Evolutionary conservation across 768 basidiomycete genomes (phyloP), one percentile per base, ranked within the genome.

Genomic region (Russula compacta): DNA sequence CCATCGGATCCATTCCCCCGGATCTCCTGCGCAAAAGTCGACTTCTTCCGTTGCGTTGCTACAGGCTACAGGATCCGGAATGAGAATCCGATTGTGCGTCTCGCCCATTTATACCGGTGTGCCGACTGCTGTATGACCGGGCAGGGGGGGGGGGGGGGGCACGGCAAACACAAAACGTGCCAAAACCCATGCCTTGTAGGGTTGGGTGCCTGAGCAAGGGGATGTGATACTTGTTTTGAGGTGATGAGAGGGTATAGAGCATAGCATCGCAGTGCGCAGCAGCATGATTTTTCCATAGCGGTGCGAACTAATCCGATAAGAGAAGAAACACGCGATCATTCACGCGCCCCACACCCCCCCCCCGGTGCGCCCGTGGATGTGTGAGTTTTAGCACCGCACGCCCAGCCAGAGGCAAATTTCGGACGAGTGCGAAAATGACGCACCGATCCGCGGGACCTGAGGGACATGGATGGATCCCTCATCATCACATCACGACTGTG

Each of bases 381-480:
- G 43, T 21, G 43, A 10, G 15, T 42, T 12, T 4, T n/a, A n/a
- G 24, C 24, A 29, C 24, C 8, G 42, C 42, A 43, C 17, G 40
- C n/a, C 43, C 43, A 46, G 44, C 44, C 11, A 46, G 19, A 21
- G 19, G 44, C 44, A 19, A 46, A 21, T 12, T 11, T 46, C 47
- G 29, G 24, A 3, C 12, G 29, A 32, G 24, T 29, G 24, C 38
- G 29, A 60, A 39, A 38, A 7, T 12, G 19, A 53, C n/a, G 19
- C 19, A 60, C 52, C 59, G 46, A 53, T 53, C 58, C 42, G 51
- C 51, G 51, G 58, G 58, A 53, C 50, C 50, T 53, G 58, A 29
- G 43, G 33, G 43, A 24, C 24, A 44, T 44, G n/a, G 46, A 53
- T 53, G 24, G 24, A 29, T 29, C 2, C 42, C 40, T 52, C 35